Conservation (phyloP, 176 grass and related monocot species). For the Phragmites australis region DNA sequence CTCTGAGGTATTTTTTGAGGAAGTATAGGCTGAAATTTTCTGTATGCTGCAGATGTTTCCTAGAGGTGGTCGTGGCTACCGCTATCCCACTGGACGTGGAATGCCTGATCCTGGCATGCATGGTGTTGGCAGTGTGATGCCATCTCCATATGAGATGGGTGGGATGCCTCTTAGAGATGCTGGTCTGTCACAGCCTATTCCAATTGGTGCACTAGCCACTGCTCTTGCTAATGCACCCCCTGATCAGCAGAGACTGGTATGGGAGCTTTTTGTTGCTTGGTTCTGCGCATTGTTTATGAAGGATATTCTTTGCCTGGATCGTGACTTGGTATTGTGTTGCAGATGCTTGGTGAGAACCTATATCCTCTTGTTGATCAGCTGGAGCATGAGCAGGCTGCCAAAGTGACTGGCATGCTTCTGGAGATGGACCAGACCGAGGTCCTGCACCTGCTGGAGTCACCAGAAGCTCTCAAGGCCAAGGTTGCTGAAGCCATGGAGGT, state of each 20-base stretch:
- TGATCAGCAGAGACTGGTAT: conserved; percentile 80
- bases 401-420: conserved; percentile 95
- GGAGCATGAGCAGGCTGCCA: conserved; percentile 83
- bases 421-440: conserved; percentile 99
- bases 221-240: conserved; percentile 80
- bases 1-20: background rate
- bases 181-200: conserved; percentile 50
- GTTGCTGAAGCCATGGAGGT: conserved; percentile 93
- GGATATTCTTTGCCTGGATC: background rate
- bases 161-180: conserved; percentile 58
- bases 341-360: conserved; percentile 97
- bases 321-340: background rate
- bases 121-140: conserved; percentile 55
- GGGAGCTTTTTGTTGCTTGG: background rate
- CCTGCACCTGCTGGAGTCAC: conserved; percentile 84
- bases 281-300: background rate
- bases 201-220: conserved; percentile 70
- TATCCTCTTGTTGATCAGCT: conserved; percentile 90
- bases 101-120: conserved; percentile 59
- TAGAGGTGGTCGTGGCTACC: conserved; percentile 64
- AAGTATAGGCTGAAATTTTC: background rate
- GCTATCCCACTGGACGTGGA: conserved; percentile 52
- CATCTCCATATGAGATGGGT: conserved; percentile 64
- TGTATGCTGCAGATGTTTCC: conserved; percentile 61
- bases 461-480: conserved; percentile 81